Evolutionary conservation across 345 rosid species (phyloP).

Genomic region (Durio zibethinus): DNA sequence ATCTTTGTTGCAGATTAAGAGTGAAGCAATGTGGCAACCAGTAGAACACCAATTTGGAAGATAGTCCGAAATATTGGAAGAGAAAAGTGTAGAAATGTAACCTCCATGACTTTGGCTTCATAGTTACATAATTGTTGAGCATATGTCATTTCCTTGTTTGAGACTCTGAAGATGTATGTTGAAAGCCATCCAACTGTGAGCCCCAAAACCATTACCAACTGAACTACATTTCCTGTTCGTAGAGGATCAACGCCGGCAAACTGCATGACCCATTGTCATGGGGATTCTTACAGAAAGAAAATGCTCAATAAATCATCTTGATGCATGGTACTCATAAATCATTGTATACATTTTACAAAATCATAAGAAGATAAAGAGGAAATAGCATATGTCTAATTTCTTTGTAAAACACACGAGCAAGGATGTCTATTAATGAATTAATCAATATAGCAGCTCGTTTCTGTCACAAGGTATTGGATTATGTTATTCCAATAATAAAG

Average conservation of each 20-base stretch:
- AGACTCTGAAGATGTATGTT: slow-evolving; percentile 85
- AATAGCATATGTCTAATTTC: not conserved
- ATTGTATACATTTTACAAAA: not conserved
- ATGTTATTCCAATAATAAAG: not conserved
- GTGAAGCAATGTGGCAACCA: not conserved
- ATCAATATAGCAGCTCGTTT: not conserved
- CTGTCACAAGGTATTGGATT: not conserved
- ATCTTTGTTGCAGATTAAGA: not conserved
- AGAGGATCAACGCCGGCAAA: slow-evolving; percentile 78
- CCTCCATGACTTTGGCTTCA: slow-evolving; percentile 94
- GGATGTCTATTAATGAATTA: not conserved
- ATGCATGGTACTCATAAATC: not conserved
- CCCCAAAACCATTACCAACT: slow-evolving; percentile 77
- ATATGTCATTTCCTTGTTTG: slow-evolving; percentile 96
- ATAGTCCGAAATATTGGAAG: not conserved
- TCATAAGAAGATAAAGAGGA: not conserved
- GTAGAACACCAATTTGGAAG: not conserved
- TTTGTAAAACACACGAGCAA: slow-evolving; percentile 1
- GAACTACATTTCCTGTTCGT: slow-evolving; percentile 90
- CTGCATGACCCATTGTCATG: slow-evolving; percentile 33
- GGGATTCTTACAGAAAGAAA: not conserved
- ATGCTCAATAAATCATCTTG: not conserved
- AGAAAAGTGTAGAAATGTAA: slow-evolving; percentile 15
- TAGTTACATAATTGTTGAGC: slow-evolving; percentile 94
- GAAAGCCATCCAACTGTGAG: slow-evolving; percentile 93